Base-by-base conservation (phyloP, 495 filamentous ascomycete genomes). In the Hypoxylon rickii region DNA sequence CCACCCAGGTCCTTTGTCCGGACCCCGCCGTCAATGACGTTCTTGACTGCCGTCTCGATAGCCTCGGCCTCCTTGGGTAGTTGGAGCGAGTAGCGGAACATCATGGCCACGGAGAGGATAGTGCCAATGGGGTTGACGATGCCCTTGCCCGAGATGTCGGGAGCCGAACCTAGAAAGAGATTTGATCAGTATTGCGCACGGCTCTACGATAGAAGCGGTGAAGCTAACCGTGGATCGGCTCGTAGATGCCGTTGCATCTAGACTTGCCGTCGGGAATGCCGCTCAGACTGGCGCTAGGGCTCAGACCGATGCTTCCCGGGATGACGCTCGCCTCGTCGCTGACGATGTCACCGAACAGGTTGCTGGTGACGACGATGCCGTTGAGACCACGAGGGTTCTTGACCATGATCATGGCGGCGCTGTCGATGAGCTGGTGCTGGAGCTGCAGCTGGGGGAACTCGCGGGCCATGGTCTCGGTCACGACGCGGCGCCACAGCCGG, bases 261-360 rank as follows among this genome's bases (percentile, higher is more conserved):
- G 77, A 75, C 75, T 87, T 86, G 11, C 83, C 78, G 76, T 96
- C 92, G 1, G 94, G 94, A 38, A 95, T 84, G 16, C 88, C 91
- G 42, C 84, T 87, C 70, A 98, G 75, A 71, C 87, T 92, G 5
- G 94, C 94, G 72, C 88, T 92, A 7, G 94, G 94, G 68, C 96
- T 76, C 62, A 98, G 72, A 3, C 94, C 94, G 66, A 98, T 83
- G 51, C 86, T 90, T 1, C 94, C 94, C 6, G 93, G 91, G 61
- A 98, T 97, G 21, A 96, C 94, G 69, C 88, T 93, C 6, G 94
- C 93, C 81, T 98, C 94, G 68, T 98, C 94, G 65, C 81, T 87
- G 66, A 98, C 92, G 69, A 98, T 98, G 72, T 98, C 94, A 54
- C 94, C 94, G 68, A 96, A 96, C 57, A 98, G 68, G 72, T 98